phyloP scores from a whole-genome alignment of 768 basidiomycete genomes.

The Suillus variegatus region DNA sequence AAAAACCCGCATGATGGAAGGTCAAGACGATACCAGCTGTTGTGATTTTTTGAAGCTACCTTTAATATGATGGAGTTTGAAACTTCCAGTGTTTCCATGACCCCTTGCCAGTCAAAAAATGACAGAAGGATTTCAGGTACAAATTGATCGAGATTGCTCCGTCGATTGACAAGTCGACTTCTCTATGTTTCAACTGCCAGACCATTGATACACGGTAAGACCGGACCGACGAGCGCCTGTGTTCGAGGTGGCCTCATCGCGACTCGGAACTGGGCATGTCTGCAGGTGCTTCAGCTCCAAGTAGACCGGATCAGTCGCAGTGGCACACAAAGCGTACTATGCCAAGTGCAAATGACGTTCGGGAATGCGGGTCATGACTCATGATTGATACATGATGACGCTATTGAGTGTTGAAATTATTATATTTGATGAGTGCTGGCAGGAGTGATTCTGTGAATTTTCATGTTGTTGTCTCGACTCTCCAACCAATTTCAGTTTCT shows the following conservation, averaged over 20 bases:
- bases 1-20: conserved; percentile 9
- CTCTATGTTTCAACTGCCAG: not conserved
- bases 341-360: not conserved
- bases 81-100: not conserved
- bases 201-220: not conserved
- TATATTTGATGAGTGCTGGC: not conserved
- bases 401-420: not conserved
- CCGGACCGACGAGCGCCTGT: not conserved
- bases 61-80: not conserved
- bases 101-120: not conserved
- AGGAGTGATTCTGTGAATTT: not conserved
- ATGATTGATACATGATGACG: too few relatives aligned
- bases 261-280: not conserved
- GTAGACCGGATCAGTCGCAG: too few relatives aligned
- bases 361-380: too few relatives aligned
- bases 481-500: not conserved
- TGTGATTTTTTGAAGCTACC: not conserved
- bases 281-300: not conserved
- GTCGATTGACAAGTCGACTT: not conserved
- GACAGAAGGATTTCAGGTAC: not conserved
- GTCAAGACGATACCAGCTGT: not conserved
- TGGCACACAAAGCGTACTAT: not conserved
- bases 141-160: not conserved
- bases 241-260: not conserved
- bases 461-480: not conserved